Conservation (phyloP, 2,329 filamentous ascomycete genomes). For the Clonostachys byssicola region DNA sequence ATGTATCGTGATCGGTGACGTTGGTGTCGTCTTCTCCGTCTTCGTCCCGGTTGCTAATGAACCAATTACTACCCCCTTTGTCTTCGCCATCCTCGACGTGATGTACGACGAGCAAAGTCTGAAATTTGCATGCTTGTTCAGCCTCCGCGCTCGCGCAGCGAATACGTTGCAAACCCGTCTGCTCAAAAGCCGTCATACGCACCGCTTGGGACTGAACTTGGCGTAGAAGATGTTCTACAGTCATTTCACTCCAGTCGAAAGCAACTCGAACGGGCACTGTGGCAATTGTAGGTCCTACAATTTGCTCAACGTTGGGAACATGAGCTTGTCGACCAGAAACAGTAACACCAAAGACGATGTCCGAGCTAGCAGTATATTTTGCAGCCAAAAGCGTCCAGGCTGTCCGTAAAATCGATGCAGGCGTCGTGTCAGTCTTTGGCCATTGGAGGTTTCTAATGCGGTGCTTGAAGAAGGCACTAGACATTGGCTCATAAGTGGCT, state of each 20-base stretch:
- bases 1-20: neutral
- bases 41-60: neutral
- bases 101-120: slow-evolving; percentile 20
- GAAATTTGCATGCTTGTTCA: slow-evolving; percentile 9
- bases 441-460: neutral
- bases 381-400: neutral
- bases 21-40: neutral
- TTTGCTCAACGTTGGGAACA: slow-evolving; percentile 1
- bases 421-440: neutral
- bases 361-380: neutral
- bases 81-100: slow-evolving; percentile 4
- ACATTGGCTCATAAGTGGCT: slow-evolving; percentile 2
- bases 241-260: neutral
- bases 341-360: slow-evolving; percentile 4
- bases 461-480: neutral
- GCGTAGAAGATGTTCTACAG: neutral
- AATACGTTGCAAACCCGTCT: slow-evolving; percentile 12
- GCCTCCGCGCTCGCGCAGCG: neutral
- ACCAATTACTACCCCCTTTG: no score
- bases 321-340: slow-evolving; percentile 3
- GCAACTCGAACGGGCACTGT: slow-evolving; percentile 4
- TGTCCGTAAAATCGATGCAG: neutral
- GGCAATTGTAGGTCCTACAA: slow-evolving; percentile 4
- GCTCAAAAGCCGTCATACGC: slow-evolving; percentile 13
- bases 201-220: slow-evolving; percentile 11